Evolutionary conservation across 768 basidiomycete species (phyloP), one percentile per base, ranked within the genome.

Genomic region (Boletus huronensis): DNA sequence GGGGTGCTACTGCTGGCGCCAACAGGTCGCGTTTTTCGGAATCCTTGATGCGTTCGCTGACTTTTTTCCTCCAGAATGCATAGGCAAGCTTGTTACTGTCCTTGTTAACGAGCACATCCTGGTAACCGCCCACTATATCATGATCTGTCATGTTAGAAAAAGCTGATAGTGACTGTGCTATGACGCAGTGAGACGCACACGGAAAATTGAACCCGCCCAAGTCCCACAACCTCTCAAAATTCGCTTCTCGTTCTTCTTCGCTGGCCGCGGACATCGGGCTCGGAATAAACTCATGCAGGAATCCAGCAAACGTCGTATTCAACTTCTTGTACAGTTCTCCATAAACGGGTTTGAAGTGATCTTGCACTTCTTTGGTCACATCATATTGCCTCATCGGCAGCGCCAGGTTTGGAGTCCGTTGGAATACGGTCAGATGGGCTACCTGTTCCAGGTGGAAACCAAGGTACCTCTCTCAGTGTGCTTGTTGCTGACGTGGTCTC

Each of bases 361-460:
- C 52, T 17, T 61, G 60, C 0, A 45, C 34, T 1, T 54, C 16
- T 19, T 31, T 52, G 42, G 25, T 61, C 1, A 61, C 0, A 5
- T 16, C 9, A 13, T 47, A 48, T 39, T 57, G 60, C 1, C 21
- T 9, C 55, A 53, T 61, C 6, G 60, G 60, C 3, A 61, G 3
- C 8, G 60, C 49, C n/a, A 52, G 4, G 28, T 62, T 61, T 6
- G 60, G 55, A 0, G 60, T 61, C 8, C 55, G 59, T 31, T 62
- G 55, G 29, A 61, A 62, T 3, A 61, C 52, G 21, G 55, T 62
- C 38, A 58, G 14, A 23, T 62, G 53, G 0, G 28, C 42, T 6
- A 62, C 55, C 59, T 61, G 16, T 14, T 26, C 4, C 28, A 23
- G 3, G 5, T 7, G n/a, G 10, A 26, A 3, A 16, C 4, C 9